These are phyloP conservation scores for Teratosphaeria pseudoeucalypti DNA, from an alignment of 2,329 filamentous ascomycete species.

Conservation along the genomic window DNA sequence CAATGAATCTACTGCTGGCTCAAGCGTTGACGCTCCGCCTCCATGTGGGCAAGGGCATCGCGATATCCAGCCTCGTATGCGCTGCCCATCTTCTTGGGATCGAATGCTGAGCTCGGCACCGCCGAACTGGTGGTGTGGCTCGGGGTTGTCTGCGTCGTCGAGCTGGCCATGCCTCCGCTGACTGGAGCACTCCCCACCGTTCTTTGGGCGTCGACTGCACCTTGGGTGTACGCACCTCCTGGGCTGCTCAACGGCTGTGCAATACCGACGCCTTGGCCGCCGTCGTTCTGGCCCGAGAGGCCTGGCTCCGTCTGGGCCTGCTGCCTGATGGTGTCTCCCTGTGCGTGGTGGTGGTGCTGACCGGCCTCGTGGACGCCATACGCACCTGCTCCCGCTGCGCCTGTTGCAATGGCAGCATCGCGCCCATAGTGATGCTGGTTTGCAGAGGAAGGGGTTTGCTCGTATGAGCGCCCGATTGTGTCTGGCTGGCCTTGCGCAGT, in stretches of 20 bases:
- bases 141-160: constrained; percentile 17
- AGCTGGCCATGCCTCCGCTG: background rate
- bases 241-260: background rate
- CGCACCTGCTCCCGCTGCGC: constrained; percentile 11
- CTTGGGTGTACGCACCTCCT: background rate
- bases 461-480: background rate
- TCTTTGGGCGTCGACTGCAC: background rate
- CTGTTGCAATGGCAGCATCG: constrained; percentile 15
- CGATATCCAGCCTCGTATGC: constrained; percentile 8
- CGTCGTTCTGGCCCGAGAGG: background rate
- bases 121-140: constrained; percentile 7
- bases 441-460: background rate
- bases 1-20: background rate
- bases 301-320: background rate
- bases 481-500: background rate
- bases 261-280: background rate
- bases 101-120: background rate
- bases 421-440: constrained; percentile 16
- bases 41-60: constrained; percentile 6
- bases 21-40: constrained; percentile 1
- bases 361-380: constrained; percentile 20
- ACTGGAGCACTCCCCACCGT: background rate
- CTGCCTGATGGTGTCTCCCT: background rate
- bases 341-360: constrained; percentile 1
- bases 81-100: constrained; percentile 2